phyloP scores from a whole-genome alignment of 169 alveolate species.

The Neospora caninum region DNA sequence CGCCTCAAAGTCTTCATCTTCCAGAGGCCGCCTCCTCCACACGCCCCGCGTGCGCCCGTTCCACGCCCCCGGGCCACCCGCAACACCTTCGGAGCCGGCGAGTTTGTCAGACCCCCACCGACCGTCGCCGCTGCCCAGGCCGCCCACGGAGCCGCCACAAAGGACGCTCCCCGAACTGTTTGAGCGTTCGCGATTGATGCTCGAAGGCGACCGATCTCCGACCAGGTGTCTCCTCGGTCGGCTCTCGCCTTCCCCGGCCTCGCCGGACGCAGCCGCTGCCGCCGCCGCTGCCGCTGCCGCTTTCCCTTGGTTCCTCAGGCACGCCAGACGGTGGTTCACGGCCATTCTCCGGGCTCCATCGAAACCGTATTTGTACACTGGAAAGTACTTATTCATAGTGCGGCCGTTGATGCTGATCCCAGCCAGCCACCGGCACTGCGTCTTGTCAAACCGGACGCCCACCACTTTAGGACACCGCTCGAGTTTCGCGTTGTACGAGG shows the following conservation, averaged over 20 bases:
- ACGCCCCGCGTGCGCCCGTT: constrained; percentile 1
- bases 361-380: constrained; percentile 60
- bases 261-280: constrained; percentile 33
- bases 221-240: background rate
- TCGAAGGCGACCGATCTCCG: background rate
- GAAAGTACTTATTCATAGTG: constrained; percentile 51
- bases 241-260: background rate
- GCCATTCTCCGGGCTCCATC: constrained; percentile 47
- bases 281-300: constrained; percentile 9
- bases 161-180: background rate
- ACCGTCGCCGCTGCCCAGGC: background rate
- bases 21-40: constrained; percentile 5
- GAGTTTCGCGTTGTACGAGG: constrained; percentile 11
- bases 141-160: background rate
- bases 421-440: constrained; percentile 65
- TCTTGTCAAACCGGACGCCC: constrained; percentile 60
- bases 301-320: constrained; percentile 11
- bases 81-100: background rate
- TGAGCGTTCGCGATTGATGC: background rate
- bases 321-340: constrained; percentile 40
- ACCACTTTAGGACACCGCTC: constrained; percentile 48
- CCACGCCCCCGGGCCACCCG: background rate
- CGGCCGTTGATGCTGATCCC: constrained; percentile 44
- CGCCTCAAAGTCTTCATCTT: background rate
- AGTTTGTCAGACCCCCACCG: background rate